Evolutionary conservation across 768 basidiomycete species (phyloP).

Genomic region (Panus rudis): DNA sequence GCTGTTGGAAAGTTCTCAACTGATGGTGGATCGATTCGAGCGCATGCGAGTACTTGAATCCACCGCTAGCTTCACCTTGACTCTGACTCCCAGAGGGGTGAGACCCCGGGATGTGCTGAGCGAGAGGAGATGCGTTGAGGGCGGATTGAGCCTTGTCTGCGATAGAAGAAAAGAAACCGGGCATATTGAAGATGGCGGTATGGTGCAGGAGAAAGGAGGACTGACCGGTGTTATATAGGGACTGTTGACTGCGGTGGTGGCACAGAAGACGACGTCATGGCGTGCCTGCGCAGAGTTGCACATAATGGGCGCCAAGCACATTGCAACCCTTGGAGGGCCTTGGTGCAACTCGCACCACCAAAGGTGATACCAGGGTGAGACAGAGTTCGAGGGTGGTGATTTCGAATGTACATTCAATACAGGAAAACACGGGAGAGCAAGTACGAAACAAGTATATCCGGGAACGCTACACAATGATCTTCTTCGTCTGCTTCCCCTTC

Average conservation of each 20-base stretch:
- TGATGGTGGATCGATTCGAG: conserved; percentile 58
- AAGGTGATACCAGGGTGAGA: not conserved
- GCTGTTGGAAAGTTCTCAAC: conserved; percentile 65
- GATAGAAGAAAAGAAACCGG: conserved; percentile 56
- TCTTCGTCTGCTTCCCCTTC: conserved; percentile 81
- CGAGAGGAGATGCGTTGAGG: conserved; percentile 54
- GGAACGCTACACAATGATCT: conserved; percentile 55
- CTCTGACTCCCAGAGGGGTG: conserved; percentile 28
- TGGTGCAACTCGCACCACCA: not conserved
- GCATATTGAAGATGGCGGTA: conserved; percentile 30
- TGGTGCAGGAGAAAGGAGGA: conserved; percentile 10
- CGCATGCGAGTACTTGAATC: conserved; percentile 33
- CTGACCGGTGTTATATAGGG: conserved; percentile 8
- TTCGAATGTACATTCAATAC: not conserved
- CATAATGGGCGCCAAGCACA: too few relatives aligned
- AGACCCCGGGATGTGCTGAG: conserved; percentile 43
- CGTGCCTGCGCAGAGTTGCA: conserved; percentile 3
- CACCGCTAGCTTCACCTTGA: conserved; percentile 4
- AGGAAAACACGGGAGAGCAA: not conserved
- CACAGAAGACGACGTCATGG: conserved; percentile 6
- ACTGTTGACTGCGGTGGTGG: too few relatives aligned
- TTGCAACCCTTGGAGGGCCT: too few relatives aligned
- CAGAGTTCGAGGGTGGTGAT: not conserved
- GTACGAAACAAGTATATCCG: conserved; percentile 2
- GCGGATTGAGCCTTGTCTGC: conserved; percentile 75